phyloP scores from a whole-genome alignment of 306 rosid species.

The Mucuna pruriens region DNA sequence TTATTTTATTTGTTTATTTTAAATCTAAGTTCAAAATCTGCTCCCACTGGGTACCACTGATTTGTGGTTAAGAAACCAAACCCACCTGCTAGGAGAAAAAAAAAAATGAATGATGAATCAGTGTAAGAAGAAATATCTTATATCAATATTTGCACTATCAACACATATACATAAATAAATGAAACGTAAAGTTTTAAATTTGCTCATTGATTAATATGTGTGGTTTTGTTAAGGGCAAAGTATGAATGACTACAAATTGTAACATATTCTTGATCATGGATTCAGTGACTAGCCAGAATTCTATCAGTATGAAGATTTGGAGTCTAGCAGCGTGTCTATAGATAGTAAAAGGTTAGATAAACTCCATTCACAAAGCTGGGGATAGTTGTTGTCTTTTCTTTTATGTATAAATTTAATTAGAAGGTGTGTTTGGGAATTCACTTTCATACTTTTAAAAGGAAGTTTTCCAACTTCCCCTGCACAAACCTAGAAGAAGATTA shows the following conservation, averaged over 20 bases:
- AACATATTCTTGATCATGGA: background rate
- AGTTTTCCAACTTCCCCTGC: no score
- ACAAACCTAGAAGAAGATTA: no score
- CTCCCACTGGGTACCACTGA: conserved; percentile 14
- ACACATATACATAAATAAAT: background rate
- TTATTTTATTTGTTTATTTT: background rate
- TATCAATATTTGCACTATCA: background rate
- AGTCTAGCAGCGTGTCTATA: background rate
- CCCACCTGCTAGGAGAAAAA: conserved; percentile 40
- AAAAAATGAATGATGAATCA: conserved; percentile 24
- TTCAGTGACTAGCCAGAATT: background rate
- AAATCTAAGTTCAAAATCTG: background rate
- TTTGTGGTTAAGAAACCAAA: conserved; percentile 33
- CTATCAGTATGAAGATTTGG: background rate
- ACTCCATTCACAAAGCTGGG: background rate
- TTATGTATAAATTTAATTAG: no score
- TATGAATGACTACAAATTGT: background rate
- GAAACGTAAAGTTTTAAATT: background rate
- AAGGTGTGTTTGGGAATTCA: no score
- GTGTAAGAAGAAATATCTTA: conserved; percentile 21
- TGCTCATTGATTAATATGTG: background rate
- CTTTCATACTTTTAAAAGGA: no score
- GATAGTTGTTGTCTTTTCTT: background rate
- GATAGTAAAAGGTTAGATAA: background rate
- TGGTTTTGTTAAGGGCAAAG: background rate